These are phyloP conservation scores for Wallacemonas sp. DNA, from an alignment of 208 protist genomes.

Conservation along the genomic window DNA sequence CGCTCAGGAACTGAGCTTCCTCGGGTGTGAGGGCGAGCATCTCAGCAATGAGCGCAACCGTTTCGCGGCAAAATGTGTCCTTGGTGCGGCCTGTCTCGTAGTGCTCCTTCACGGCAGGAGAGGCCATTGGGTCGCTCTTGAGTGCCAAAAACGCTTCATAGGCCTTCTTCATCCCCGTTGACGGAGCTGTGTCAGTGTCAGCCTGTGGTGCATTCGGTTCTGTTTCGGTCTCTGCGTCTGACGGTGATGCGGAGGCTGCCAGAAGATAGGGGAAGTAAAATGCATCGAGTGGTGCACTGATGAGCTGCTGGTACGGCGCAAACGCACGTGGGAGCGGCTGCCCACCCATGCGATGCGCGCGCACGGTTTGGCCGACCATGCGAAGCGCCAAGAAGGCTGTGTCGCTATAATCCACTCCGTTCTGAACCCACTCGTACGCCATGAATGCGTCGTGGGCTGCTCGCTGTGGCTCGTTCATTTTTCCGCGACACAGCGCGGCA, in stretches of 20 bases:
- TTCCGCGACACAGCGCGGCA: conserved; percentile 40
- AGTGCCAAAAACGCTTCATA: conserved; percentile 17
- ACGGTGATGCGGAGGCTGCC: conserved; percentile 3
- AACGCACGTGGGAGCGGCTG: conserved; percentile 33
- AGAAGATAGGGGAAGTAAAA: conserved; percentile 77
- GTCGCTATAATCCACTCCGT: conserved; percentile 74
- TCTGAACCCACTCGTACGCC: conserved; percentile 49
- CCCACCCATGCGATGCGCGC: conserved; percentile 31
- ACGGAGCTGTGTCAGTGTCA: too few species aligned
- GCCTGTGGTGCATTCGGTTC: background rate
- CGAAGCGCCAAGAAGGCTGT: conserved; percentile 60
- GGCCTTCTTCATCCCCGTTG: too few species aligned
- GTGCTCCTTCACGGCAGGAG: conserved; percentile 12
- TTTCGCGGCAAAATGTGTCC: conserved; percentile 30
- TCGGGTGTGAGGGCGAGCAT: conserved; percentile 39
- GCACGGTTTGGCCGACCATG: conserved; percentile 48
- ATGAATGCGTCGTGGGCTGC: conserved; percentile 36
- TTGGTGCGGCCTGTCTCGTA: conserved; percentile 27
- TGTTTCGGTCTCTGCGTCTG: background rate
- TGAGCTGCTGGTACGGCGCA: conserved; percentile 50
- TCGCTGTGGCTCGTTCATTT: conserved; percentile 40
- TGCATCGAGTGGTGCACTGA: conserved; percentile 36
- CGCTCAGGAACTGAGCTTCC: conserved; percentile 35
- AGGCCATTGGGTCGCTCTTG: conserved; percentile 25
- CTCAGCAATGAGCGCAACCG: conserved; percentile 25